Conservation (phyloP, 176 grass and related monocot genomes). For the Pontederia crassipes region DNA sequence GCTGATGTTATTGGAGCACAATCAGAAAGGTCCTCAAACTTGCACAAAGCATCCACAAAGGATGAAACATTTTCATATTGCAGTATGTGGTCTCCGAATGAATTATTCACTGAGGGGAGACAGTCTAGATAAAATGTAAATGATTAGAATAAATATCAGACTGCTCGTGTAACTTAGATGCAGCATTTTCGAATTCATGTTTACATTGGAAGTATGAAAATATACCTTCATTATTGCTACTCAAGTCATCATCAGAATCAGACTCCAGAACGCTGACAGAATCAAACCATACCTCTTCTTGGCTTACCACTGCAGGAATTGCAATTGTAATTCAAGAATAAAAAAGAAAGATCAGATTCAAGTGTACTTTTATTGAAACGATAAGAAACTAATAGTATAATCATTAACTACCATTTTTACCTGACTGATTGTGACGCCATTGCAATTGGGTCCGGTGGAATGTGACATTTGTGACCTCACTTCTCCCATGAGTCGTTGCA, state of each 20-base stretch:
- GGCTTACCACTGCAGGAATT: slow-evolving; percentile 45
- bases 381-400: too few species aligned
- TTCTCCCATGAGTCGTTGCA: slow-evolving; percentile 24
- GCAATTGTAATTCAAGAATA: not conserved
- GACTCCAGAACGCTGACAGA: slow-evolving; percentile 82
- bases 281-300: slow-evolving; percentile 95
- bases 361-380: too few species aligned
- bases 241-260: slow-evolving; percentile 91
- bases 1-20: slow-evolving; percentile 33
- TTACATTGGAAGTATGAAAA: too few species aligned
- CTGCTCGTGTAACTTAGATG: too few species aligned
- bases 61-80: slow-evolving; percentile 55
- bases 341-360: not conserved
- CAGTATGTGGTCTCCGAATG: slow-evolving; percentile 34
- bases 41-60: slow-evolving; percentile 43
- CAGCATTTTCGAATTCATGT: too few species aligned
- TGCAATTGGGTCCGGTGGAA: slow-evolving; percentile 84
- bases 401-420: slow-evolving; percentile 48
- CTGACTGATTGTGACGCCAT: slow-evolving; percentile 82
- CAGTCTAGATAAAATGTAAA: slow-evolving; percentile 38
- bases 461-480: slow-evolving; percentile 55
- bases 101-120: slow-evolving; percentile 24
- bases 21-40: slow-evolving; percentile 45
- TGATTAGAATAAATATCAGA: too few species aligned
- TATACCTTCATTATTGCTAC: slow-evolving; percentile 82